Evolutionary conservation across 1,139 yeast genomes (phyloP), one percentile per base, ranked within the genome.

Genomic region (Saccharomyces pastorianus): DNA sequence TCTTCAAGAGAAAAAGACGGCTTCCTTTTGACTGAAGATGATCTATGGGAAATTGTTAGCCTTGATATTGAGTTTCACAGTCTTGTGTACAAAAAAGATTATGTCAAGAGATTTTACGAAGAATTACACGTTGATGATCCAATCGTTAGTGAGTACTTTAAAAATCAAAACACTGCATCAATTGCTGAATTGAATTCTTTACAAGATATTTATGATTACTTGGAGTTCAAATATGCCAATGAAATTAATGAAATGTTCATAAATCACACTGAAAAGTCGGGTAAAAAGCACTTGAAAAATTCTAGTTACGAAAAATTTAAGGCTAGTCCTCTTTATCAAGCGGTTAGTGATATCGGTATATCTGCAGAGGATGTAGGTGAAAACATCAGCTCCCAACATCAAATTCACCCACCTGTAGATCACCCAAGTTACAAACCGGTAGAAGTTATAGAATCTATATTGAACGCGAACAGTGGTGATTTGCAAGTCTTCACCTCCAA

Each of bases 1-100:
- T 68, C 70, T 1, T 77, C 76, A 25, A 85, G 81, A 62, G 84
- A 81, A 53, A 76, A 76, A 29, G 75, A 73, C 51, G 80, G 80
- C 6, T 81, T 80, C 49, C 74, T 85, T 50, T 71, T 85, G 53
- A 79, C 76, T 54, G 96, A 89, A 72, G 93, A 88, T 69, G 97
- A 91, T 68, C 75, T 93, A 58, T 95, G 99, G 99, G 81, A 93
- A 67, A 84, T 91, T 59, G 85, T 89, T 8, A 85, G 82, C 60
- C 78, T 90, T 52, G 98, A 93, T 68, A 79, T 90, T 61, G 97
- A 89, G 63, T 93, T 83, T 70, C 97, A 91, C 66, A 86, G 96
- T 8, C 74, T 91, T 49, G 77, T 87, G 56, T 90, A 87, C 62
- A 91, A 90, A 73, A 81, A 86, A 67, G 76, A 79, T 54, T 79